Evolutionary conservation across 768 basidiomycete genomes (phyloP).

Genomic region (Stropharia rugosoannulata): DNA sequence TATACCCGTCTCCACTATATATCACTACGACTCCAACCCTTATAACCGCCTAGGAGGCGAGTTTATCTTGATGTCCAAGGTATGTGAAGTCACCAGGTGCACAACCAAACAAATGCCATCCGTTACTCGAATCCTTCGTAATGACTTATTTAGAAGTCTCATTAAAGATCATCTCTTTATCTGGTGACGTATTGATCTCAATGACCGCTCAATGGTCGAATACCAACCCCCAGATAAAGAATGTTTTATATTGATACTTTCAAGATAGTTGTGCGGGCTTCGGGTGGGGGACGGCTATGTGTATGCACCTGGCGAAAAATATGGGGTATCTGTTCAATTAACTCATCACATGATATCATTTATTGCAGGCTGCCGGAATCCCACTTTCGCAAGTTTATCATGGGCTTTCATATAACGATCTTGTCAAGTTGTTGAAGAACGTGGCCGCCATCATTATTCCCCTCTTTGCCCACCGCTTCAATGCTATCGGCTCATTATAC

Average conservation of each 20-base stretch:
- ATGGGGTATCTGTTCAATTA: not conserved
- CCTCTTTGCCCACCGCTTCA: constrained; percentile 76
- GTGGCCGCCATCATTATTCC: constrained; percentile 69
- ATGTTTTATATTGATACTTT: no score
- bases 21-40: constrained; percentile 79
- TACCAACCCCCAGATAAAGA: no score
- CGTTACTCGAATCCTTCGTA: not conserved
- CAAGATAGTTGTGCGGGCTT: no score
- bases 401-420: constrained; percentile 61
- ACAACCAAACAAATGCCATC: not conserved
- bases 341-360: constrained; percentile 13
- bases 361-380: constrained; percentile 65
- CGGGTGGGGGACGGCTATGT: no score
- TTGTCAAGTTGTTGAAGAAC: constrained; percentile 65
- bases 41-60: constrained; percentile 84
- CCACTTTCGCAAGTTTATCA: constrained; percentile 73
- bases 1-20: constrained; percentile 75
- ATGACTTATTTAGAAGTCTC: no score
- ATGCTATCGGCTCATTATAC: constrained; percentile 74
- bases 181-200: no score
- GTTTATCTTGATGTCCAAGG: constrained; percentile 87
- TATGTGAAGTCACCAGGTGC: constrained; percentile 27
- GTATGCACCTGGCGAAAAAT: not conserved
- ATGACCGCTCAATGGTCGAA: no score
- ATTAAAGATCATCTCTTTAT: no score